A percentile compares a stretch with the other conserved stretches of the same genome.
phyloP scores from a whole-genome alignment of 352 stramenopile species.

The Aphanomyces stellatus region DNA sequence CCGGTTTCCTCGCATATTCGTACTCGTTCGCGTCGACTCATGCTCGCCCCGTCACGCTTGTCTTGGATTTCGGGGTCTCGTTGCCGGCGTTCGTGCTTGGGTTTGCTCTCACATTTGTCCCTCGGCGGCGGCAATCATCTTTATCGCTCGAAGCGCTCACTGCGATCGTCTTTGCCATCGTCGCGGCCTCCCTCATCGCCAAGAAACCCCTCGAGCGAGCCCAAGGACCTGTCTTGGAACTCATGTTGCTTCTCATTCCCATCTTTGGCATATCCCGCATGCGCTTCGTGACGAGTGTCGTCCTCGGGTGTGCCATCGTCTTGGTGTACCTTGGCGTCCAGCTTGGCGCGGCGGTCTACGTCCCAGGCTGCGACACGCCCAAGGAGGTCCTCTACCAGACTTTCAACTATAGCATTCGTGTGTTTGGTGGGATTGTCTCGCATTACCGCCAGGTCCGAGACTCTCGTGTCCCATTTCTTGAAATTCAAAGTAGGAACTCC shows the following conservation, averaged over 20 bases:
- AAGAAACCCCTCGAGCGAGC: conserved; percentile 29
- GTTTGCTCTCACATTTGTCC: conserved; percentile 24
- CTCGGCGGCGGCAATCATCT: conserved; percentile 20
- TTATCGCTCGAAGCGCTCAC: conserved; percentile 26
- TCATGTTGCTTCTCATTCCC: conserved; percentile 35
- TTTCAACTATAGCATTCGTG: conserved; percentile 35
- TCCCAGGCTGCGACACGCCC: conserved; percentile 24
- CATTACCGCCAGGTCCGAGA: conserved; percentile 26
- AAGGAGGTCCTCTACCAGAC: conserved; percentile 32
- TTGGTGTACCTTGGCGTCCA: conserved; percentile 25
- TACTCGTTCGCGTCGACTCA: not conserved
- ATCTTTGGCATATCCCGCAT: conserved; percentile 40
- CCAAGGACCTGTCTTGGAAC: conserved; percentile 28
- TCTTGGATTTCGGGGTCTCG: conserved; percentile 23
- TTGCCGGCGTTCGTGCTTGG: conserved; percentile 19
- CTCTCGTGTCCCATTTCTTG: not conserved
- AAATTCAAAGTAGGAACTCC: conserved; percentile 17
- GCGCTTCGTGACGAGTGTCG: conserved; percentile 30
- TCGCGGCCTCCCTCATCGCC: conserved; percentile 26
- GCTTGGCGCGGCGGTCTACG: conserved; percentile 20
- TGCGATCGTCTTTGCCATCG: conserved; percentile 26
- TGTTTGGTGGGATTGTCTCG: conserved; percentile 29
- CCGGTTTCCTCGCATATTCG: not conserved
- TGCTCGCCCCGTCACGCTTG: too few species aligned
- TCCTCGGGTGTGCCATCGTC: conserved; percentile 23